phyloP scores from a whole-genome alignment of 352 stramenopile genomes.

The Pythium scleroteichum region DNA sequence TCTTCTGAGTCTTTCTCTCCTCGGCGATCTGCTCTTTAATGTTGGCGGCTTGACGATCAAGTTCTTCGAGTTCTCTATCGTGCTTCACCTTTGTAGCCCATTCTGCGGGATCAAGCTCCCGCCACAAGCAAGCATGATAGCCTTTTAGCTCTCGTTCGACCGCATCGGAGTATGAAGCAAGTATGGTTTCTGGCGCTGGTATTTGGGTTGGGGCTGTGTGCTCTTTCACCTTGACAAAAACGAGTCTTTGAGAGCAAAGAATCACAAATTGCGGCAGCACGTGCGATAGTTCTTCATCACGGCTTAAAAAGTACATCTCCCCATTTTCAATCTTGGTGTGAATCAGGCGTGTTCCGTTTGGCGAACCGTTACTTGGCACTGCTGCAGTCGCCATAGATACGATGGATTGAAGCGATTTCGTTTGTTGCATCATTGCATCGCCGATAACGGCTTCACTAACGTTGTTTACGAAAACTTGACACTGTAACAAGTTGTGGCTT shows the following conservation, averaged over 20 bases:
- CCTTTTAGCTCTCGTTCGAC: constrained; percentile 7
- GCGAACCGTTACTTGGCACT: background rate
- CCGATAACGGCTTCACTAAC: constrained; percentile 15
- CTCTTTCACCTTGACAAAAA: background rate
- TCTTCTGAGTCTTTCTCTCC: constrained; percentile 10
- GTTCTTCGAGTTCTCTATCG: background rate
- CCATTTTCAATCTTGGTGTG: constrained; percentile 5
- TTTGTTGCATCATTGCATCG: constrained; percentile 4
- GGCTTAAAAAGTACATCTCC: constrained; percentile 16
- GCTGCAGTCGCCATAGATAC: constrained; percentile 4
- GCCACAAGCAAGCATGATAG: constrained; percentile 16
- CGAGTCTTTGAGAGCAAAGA: constrained; percentile 19
- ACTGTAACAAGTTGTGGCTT: constrained; percentile 21
- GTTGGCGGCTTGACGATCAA: constrained; percentile 1
- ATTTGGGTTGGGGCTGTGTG: background rate
- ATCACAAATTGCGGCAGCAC: constrained; percentile 20
- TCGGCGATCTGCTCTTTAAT: constrained; percentile 10
- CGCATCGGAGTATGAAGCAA: constrained; percentile 1
- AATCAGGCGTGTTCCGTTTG: constrained; percentile 2
- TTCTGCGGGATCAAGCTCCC: constrained; percentile 15
- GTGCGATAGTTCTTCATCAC: background rate
- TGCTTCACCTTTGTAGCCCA: constrained; percentile 7
- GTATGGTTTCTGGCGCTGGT: constrained; percentile 5
- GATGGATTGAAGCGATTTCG: constrained; percentile 10
- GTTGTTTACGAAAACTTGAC: constrained; percentile 13